phyloP scores from a whole-genome alignment of 441 rosid genomes.

The Mallotus repandus region DNA sequence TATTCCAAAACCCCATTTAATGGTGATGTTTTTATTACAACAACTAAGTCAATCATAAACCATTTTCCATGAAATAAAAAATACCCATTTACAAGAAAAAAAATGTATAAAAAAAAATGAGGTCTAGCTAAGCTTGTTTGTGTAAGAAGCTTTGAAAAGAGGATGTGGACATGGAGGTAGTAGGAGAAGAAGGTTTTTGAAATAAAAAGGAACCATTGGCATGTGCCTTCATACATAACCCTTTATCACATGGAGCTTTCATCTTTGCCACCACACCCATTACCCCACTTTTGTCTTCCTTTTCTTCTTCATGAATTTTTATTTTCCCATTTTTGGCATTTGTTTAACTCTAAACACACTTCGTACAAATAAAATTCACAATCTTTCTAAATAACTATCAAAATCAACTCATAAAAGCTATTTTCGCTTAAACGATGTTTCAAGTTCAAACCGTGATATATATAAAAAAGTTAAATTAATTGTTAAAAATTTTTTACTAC shows the following conservation, averaged over 20 bases:
- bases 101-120: too few species aligned
- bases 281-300: conserved; percentile 15
- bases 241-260: conserved; percentile 42
- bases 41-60: not conserved
- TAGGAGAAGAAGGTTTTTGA: not conserved
- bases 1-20: too few species aligned
- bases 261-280: conserved; percentile 35
- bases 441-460: too few species aligned
- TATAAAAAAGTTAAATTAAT: too few species aligned
- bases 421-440: too few species aligned
- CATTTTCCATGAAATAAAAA: not conserved
- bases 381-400: too few species aligned
- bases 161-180: not conserved
- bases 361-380: not conserved
- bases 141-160: conserved; percentile 2
- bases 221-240: conserved; percentile 41
- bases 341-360: not conserved
- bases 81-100: not conserved
- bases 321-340: not conserved
- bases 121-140: not conserved
- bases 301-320: not conserved
- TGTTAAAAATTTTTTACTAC: too few species aligned
- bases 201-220: conserved; percentile 26
- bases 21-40: too few species aligned
- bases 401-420: too few species aligned